Base-by-base conservation (phyloP, 768 basidiomycete genomes). In the Rhodotorula paludigena region DNA sequence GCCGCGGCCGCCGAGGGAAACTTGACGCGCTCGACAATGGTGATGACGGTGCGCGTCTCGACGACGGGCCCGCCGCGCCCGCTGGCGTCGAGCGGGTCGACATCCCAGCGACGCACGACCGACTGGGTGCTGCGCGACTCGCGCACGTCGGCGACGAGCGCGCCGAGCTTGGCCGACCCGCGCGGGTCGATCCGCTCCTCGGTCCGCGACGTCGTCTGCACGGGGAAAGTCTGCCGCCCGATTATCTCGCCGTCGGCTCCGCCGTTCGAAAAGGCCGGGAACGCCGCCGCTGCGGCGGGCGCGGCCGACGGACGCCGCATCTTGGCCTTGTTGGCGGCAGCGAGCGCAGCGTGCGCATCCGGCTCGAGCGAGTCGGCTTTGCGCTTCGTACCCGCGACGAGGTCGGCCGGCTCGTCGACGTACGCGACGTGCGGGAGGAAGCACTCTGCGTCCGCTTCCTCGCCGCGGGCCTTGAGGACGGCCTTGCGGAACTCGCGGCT, bases 31-130 rank as follows among this genome's bases (percentile, higher is more conserved):
- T 71, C 70, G 11, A 71, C 56, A 21, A 57, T 64, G 1, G 70
- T 71, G 32, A 61, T 47, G 10, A 64, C 59, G 32, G 58, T 67
- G 25, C 70, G 32, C 18, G 63, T 71, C 59, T 71, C 70, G 35
- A 71, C 51, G 21, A 57, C 63, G 18, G 63, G 48, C 18, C 56
- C 66, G 25, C 66, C 51, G 32, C 6, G 25, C 8, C 41, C 52
- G 15, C 18, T 33, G n/a, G 48, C 51, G 11, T 54, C 61, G 6
- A 42, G 12, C 51, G 60, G 60, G n/a, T 61, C 60, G n/a, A 6
- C n/a, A 28, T 51, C 66, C 65, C 53, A 64, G 47, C 62, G 56
- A 41, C 62, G 57, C 42, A 61, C 63, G 51, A 71, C 66, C 7
- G 41, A 47, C 49, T 60, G 55, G 16, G 62, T 67, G 23, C 42